Evolutionary conservation across 306 rosid genomes (phyloP), one percentile per base, ranked within the genome.

Genomic region (Carpinus viminea): DNA sequence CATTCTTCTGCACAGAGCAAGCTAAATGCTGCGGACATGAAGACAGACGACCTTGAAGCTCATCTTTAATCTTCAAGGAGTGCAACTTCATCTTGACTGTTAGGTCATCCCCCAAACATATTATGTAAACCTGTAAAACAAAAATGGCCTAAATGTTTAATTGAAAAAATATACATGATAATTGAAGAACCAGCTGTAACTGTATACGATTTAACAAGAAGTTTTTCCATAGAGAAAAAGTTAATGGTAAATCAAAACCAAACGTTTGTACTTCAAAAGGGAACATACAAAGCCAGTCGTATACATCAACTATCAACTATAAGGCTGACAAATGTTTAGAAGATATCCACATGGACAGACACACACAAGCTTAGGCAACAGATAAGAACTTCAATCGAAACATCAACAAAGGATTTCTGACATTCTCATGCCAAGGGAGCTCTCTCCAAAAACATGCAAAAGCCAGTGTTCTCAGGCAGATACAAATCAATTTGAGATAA

Each of bases 21-120:
- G 98, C 98, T 76, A 95, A 87, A 90, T 91, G 93, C 55, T 78
- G 85, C 68, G 91, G 93, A 74, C 86, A 81, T 57, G 31, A 78
- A 31, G 91, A 95, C 6, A 87, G 76, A 75, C 80, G 85, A 83
- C 92, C 91, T 86, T 89, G 94, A 90, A 95, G 97, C 83, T 95
- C 93, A 90, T 93, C 99, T 78, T 87, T 95, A 76, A 95, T 88
- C 85, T 87, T 90, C 79, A 95, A 82, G 57, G 97, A 93, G 82
- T 95, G 99, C 82, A 95, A 81, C 78, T 93, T 95, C 87, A 85
- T 87, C 84, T 89, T 91, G 61, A 91, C 83, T 50, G 91, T 85
- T 72, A 95, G 79, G 80, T 93, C 94, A 66, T 87, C 87, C 55
- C 83, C 94, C 47, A 84, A 85, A 78, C 66, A 90, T 81, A 86